A percentile compares a stretch with the other conserved stretches of the same genome.
Evolutionary conservation across 306 rosid species (phyloP).

Genomic region (Trifolium pratense): DNA sequence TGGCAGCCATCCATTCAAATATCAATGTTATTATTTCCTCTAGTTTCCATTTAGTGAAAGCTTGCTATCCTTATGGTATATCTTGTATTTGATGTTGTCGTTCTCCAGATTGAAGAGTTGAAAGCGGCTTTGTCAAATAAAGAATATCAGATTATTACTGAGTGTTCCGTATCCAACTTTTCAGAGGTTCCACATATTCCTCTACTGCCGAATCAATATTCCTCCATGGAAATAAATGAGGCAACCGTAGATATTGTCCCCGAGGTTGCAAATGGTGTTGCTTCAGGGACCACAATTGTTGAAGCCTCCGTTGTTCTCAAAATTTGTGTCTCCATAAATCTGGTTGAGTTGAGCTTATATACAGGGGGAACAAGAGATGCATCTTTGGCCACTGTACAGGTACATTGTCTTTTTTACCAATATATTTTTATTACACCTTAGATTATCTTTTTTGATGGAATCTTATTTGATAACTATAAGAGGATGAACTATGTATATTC

Average conservation of each 20-base stretch:
- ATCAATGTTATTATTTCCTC: slow-evolving; percentile 18
- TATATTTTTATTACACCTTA: neutral
- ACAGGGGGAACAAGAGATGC: slow-evolving; percentile 75
- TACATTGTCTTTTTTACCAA: slow-evolving; percentile 32
- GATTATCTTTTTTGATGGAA: neutral
- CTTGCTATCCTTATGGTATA: slow-evolving; percentile 27
- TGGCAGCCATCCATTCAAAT: slow-evolving; percentile 20
- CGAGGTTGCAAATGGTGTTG: slow-evolving; percentile 49
- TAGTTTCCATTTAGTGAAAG: slow-evolving; percentile 14
- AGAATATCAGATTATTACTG: slow-evolving; percentile 87
- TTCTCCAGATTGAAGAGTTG: slow-evolving; percentile 77
- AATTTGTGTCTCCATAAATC: slow-evolving; percentile 67
- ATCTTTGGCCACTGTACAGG: slow-evolving; percentile 93
- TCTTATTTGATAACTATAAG: slow-evolving; percentile 13
- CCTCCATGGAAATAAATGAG: slow-evolving; percentile 49
- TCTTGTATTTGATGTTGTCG: slow-evolving; percentile 41
- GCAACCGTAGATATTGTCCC: slow-evolving; percentile 45
- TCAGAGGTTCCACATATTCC: slow-evolving; percentile 78
- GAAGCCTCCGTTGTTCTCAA: slow-evolving; percentile 60
- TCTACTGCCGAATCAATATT: slow-evolving; percentile 59
- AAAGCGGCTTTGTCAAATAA: slow-evolving; percentile 89
- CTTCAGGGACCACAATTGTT: slow-evolving; percentile 48
- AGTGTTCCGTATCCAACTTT: slow-evolving; percentile 86
- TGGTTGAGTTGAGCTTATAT: slow-evolving; percentile 80
- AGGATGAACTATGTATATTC: slow-evolving; percentile 1